Conservation (phyloP, 805 yeast species). For the Wickerhamomyces queroliae region DNA sequence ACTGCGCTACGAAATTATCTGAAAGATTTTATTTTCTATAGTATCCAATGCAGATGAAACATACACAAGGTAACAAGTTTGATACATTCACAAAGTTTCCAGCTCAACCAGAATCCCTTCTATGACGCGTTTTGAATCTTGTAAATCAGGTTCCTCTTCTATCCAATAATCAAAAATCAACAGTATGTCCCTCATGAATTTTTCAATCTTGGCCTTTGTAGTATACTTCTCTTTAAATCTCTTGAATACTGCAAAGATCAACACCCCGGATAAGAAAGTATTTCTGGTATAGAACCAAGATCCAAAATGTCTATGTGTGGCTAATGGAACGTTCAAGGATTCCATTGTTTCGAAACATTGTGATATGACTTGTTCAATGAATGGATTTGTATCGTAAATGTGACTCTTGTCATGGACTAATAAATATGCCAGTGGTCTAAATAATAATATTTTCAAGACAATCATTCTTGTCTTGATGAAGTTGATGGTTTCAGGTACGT, state of each 20-base stretch:
- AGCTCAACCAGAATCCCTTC: not conserved
- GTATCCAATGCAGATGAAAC: no score
- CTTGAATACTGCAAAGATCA: conserved; percentile 8
- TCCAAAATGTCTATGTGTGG: conserved; percentile 21
- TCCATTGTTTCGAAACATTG: conserved; percentile 15
- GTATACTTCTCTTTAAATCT: conserved; percentile 8
- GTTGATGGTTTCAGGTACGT: conserved; percentile 16
- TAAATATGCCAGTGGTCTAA: conserved; percentile 16
- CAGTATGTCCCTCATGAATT: conserved; percentile 4
- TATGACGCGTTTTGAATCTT: conserved; percentile 3
- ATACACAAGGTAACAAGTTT: no score
- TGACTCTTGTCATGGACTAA: conserved; percentile 12
- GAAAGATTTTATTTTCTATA: no score
- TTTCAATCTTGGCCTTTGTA: conserved; percentile 5
- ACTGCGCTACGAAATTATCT: no score
- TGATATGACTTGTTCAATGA: conserved; percentile 11
- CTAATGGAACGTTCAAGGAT: conserved; percentile 14
- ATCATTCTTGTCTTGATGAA: conserved; percentile 19
- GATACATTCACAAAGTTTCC: not conserved
- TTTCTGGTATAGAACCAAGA: conserved; percentile 21
- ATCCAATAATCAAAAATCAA: conserved; percentile 16
- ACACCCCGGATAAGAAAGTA: conserved; percentile 5
- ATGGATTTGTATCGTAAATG: conserved; percentile 4
- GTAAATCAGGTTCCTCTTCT: conserved; percentile 15
- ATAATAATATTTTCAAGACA: conserved; percentile 13